Conservation (phyloP, 2,329 filamentous ascomycete species). For the Botrytis elliptica region DNA sequence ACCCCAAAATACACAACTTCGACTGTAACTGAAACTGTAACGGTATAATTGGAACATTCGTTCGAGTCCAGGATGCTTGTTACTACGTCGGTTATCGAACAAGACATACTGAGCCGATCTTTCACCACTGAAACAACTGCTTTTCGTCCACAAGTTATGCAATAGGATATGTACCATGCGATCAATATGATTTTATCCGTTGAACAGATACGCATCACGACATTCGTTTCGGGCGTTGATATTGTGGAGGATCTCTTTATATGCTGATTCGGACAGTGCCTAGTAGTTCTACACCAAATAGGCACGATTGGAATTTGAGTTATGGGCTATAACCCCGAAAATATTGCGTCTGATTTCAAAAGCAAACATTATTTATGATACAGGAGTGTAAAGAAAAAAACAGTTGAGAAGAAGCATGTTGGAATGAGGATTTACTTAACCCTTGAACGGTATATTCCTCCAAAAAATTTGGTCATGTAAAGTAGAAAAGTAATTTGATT, state of each 20-base stretch:
- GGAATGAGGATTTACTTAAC: rapidly evolving
- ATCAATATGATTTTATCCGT: background rate
- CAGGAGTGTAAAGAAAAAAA: background rate
- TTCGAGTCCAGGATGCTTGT: background rate
- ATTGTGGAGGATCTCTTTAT: background rate
- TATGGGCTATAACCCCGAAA: background rate
- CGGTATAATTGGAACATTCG: background rate
- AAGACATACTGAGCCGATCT: background rate
- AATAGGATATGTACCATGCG: background rate
- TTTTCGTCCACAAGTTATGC: background rate
- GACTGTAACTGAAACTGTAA: background rate
- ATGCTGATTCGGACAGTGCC: background rate
- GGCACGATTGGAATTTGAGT: background rate
- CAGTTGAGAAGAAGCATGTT: rapidly evolving
- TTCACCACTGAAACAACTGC: background rate
- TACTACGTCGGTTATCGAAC: background rate
- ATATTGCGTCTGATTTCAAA: background rate
- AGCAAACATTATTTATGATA: background rate
- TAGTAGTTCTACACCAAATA: background rate
- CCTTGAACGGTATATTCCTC: background rate
- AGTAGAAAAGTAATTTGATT: background rate
- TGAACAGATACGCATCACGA: background rate
- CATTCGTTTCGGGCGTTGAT: background rate
- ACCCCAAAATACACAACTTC: background rate
- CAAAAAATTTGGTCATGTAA: background rate